Conservation (phyloP, 805 yeast species). For the Cyberlindnera mississippiensis region DNA sequence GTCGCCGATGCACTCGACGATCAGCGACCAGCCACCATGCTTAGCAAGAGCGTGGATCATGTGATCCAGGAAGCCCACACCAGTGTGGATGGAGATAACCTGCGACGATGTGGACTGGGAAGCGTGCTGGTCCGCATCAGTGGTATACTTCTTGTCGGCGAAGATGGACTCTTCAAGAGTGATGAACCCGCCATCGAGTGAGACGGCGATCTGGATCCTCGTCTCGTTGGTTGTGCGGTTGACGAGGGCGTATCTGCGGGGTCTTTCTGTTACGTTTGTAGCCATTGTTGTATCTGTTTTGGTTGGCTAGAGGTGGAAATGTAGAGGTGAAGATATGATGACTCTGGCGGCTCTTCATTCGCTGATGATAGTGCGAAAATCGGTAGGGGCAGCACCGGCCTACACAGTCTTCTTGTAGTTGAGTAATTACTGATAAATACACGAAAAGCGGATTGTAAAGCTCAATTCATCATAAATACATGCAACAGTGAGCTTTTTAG, state of each 20-base stretch:
- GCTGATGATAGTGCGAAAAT: neutral
- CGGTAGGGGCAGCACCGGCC: neutral
- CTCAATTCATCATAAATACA: too few species aligned
- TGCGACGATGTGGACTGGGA: conserved; percentile 68
- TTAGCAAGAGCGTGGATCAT: conserved; percentile 97
- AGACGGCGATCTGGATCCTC: conserved; percentile 78
- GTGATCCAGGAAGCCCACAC: conserved; percentile 93
- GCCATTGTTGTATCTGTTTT: neutral
- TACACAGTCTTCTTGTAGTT: too few species aligned
- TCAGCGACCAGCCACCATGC: conserved; percentile 93
- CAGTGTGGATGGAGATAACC: conserved; percentile 77
- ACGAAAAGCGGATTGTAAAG: too few species aligned
- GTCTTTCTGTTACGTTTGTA: conserved; percentile 1
- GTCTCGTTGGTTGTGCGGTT: conserved; percentile 86
- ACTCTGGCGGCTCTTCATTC: neutral
- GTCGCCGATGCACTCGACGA: conserved; percentile 90
- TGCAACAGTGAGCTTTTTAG: too few species aligned
- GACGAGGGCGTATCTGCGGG: conserved; percentile 33
- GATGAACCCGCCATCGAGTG: conserved; percentile 82
- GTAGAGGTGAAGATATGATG: neutral
- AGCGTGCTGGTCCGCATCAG: conserved; percentile 48
- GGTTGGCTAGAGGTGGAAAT: neutral
- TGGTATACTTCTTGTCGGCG: conserved; percentile 28
- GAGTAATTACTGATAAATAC: too few species aligned
- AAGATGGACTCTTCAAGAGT: conserved; percentile 59